Conservation (phyloP, 164 flowering plant genomes). For the Umbilicus rupestris region DNA sequence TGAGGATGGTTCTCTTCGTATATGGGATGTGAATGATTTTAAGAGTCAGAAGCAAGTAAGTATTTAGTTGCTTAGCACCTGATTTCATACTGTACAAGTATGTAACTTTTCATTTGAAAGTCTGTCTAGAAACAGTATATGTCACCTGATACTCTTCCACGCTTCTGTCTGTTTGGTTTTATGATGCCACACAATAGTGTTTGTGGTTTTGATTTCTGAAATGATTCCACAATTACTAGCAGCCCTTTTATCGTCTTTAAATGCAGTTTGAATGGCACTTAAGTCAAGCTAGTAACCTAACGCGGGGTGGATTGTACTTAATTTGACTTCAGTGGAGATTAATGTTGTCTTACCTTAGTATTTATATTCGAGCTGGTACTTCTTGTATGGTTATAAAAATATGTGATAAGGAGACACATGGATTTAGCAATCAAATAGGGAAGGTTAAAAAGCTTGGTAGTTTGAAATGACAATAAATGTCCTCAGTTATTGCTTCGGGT, state of each 20-base stretch:
- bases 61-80: background rate
- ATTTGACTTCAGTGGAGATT: background rate
- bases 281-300: background rate
- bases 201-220: background rate
- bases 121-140: too few relatives aligned
- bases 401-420: background rate
- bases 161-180: background rate
- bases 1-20: constrained; percentile 91
- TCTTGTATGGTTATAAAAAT: too few relatives aligned
- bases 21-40: constrained; percentile 99
- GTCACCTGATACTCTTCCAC: too few relatives aligned
- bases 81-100: too few relatives aligned
- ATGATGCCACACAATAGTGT: background rate
- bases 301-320: background rate
- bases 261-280: background rate
- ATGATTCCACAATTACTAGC: background rate
- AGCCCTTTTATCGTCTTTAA: background rate
- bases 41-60: constrained; percentile 94
- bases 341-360: background rate
- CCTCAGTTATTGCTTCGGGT: too few relatives aligned
- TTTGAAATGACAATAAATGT: too few relatives aligned
- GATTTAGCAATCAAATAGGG: too few relatives aligned
- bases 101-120: too few relatives aligned
- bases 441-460: too few relatives aligned
- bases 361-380: background rate